Percentiles rank a stretch among this genome's conserved stretches.
Conservation (phyloP, 768 basidiomycete species). For the Peribolospora baueri region DNA sequence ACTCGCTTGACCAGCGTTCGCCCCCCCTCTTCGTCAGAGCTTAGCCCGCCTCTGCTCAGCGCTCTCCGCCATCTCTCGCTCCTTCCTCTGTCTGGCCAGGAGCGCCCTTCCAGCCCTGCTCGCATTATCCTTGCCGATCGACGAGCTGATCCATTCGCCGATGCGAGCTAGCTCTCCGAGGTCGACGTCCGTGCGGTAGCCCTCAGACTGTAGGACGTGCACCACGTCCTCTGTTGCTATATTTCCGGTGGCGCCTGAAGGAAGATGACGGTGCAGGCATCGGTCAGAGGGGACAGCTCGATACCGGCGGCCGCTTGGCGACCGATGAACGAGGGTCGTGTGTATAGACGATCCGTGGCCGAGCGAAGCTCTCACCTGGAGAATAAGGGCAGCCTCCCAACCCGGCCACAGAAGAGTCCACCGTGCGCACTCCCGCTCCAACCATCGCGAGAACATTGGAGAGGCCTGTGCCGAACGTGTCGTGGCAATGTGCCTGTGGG, state of each 20-base stretch:
- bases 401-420: slow-evolving; percentile 62
- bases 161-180: slow-evolving; percentile 45
- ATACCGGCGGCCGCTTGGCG: no score
- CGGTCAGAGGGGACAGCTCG: no score
- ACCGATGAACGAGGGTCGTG: no score
- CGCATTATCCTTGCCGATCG: slow-evolving; percentile 39
- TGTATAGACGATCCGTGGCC: no score
- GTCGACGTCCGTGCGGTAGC: slow-evolving; percentile 34
- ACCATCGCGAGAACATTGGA: slow-evolving; percentile 14
- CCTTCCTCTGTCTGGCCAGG: slow-evolving; percentile 20
- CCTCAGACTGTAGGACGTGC: slow-evolving; percentile 48
- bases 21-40: no score
- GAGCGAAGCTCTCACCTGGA: slow-evolving; percentile 21
- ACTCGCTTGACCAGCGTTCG: no score
- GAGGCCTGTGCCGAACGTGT: slow-evolving; percentile 59
- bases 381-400: slow-evolving; percentile 91
- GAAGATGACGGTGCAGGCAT: no score
- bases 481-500: slow-evolving; percentile 40
- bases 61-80: no score
- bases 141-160: slow-evolving; percentile 58
- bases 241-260: slow-evolving; percentile 62
- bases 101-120: slow-evolving; percentile 57
- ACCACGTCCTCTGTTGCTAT: slow-evolving; percentile 59
- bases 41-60: no score
- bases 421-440: slow-evolving; percentile 39